Base-by-base conservation (phyloP, 306 rosid genomes). In the Leucaena leucocephala region DNA sequence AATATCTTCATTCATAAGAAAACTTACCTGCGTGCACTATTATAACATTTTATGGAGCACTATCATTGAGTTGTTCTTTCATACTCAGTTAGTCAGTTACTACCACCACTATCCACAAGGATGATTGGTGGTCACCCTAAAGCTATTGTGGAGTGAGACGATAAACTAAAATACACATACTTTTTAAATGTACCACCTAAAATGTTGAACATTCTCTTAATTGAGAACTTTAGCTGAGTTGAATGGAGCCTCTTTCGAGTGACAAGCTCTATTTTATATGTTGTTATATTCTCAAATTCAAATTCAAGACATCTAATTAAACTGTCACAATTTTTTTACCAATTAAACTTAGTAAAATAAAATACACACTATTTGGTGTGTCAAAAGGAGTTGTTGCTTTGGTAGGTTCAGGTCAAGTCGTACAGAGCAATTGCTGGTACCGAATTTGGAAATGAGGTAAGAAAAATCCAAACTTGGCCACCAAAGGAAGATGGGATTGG, bases 401-500 rank as follows among this genome's bases (percentile, higher is more conserved):
- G 75, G 85, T 84, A 87, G 81, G 91, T 76, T 91, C 84, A 78
- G 69, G 78, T 83, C 76, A 83, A 86, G 88, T 90, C 88, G 35
- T 54, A 54, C 78, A 90, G 89, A 88, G 85, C 88, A 75, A 80
- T 50, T 72, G 74, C 68, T 81, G 84, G 82, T 62, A 74, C 75
- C 54, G 83, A 82, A 76, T 72, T 85, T 55, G 78, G 86, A 86
- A 85, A 84, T 81, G 86, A 72, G 85, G 67, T 77, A 80, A 85
- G 84, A 88, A 90, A 66, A 43, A 80, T 86, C 94, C 97, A 89
- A 85, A 81, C 21, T 72, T 77, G 72, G 82, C 81, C 87, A 74
- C 78, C 72, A 83, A 80, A 77, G 58, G 84, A 57, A 16, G 81
- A 83, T 80, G 89, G 84, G 86, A 84, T 88, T 88, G 90, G 85